These are phyloP conservation scores for Schizosaccharomyces octosporus DNA, from an alignment of 805 yeast genomes.

Conservation along the genomic window DNA sequence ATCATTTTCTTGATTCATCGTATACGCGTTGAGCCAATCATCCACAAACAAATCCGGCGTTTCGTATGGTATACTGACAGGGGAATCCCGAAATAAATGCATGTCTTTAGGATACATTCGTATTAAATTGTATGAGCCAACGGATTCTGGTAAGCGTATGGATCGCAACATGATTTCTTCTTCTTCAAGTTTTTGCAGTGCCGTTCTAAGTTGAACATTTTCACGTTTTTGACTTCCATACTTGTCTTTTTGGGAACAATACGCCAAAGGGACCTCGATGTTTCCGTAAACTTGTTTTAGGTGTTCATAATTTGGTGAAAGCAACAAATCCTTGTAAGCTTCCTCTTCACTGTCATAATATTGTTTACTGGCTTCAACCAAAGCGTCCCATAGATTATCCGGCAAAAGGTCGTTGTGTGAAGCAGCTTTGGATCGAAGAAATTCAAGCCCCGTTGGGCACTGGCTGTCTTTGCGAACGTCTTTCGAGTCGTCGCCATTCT, in stretches of 20 bases:
- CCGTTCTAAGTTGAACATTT: background rate
- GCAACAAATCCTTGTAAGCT: background rate
- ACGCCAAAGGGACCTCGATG: background rate
- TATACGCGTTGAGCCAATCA: background rate
- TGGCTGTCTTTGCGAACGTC: background rate
- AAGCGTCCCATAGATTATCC: background rate
- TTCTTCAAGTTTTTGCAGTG: background rate
- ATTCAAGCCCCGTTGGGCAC: too few relatives aligned
- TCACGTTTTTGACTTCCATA: background rate
- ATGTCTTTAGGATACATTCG: background rate
- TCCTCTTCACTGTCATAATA: background rate
- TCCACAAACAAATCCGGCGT: background rate
- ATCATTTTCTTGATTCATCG: background rate
- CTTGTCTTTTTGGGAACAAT: background rate
- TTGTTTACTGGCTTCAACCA: background rate
- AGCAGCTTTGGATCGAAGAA: too few relatives aligned
- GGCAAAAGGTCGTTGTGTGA: too few relatives aligned
- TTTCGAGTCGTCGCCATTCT: background rate
- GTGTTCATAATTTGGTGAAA: background rate
- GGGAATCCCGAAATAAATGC: background rate
- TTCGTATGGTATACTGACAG: background rate
- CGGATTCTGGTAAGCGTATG: too few relatives aligned
- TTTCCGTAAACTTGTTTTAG: background rate
- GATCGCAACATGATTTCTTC: background rate
- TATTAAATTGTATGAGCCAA: background rate